phyloP scores from a whole-genome alignment of 805 yeast species.

The Blastobotrys parvus region DNA sequence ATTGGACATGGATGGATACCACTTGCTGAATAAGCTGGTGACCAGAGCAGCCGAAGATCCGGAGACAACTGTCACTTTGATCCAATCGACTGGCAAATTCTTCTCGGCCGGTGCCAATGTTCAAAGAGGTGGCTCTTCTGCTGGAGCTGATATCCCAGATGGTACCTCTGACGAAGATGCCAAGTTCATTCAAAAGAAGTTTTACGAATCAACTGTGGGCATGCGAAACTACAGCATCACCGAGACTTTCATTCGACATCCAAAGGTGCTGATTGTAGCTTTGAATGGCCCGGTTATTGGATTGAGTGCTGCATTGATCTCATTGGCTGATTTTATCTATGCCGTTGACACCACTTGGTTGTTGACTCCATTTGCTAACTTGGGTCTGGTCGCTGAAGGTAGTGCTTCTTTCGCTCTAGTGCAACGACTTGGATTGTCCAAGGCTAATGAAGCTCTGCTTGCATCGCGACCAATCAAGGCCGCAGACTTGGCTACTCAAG shows the following conservation, averaged over 20 bases:
- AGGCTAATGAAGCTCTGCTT: slow-evolving; percentile 64
- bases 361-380: slow-evolving; percentile 69
- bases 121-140: slow-evolving; percentile 19
- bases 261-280: slow-evolving; percentile 61
- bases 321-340: slow-evolving; percentile 70
- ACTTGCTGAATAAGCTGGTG: slow-evolving; percentile 46
- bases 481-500: slow-evolving; percentile 45
- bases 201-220: slow-evolving; percentile 52
- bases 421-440: slow-evolving; percentile 61
- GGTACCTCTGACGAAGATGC: slow-evolving; percentile 10
- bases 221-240: slow-evolving; percentile 66
- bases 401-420: slow-evolving; percentile 62
- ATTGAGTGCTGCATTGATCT: slow-evolving; percentile 60
- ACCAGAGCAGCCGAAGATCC: slow-evolving; percentile 57
- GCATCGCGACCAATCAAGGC: slow-evolving; percentile 59
- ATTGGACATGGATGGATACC: slow-evolving; percentile 54
- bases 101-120: slow-evolving; percentile 85
- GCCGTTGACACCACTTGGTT: slow-evolving; percentile 50
- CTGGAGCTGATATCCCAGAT: slow-evolving; percentile 1
- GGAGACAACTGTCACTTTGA: slow-evolving; percentile 52
- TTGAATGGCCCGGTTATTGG: slow-evolving; percentile 88
- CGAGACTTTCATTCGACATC: slow-evolving; percentile 58
- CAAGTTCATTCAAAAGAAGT: slow-evolving; percentile 16
- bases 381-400: slow-evolving; percentile 81
- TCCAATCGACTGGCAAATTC: slow-evolving; percentile 64